Base-by-base conservation (phyloP, 257 asterid species). In the Nicotiana otophora region DNA sequence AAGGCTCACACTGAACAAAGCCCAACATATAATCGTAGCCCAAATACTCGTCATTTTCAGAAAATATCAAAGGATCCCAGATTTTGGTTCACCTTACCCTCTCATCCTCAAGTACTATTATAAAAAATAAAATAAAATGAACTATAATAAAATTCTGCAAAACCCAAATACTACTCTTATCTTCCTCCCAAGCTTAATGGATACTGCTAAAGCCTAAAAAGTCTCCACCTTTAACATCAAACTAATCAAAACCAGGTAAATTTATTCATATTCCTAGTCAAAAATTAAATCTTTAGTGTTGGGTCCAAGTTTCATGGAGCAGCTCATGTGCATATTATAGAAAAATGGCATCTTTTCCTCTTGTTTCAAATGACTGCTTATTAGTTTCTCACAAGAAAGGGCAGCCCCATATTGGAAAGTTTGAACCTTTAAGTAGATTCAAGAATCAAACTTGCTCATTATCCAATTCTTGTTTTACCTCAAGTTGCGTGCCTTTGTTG, bases 311-410 rank as follows among this genome's bases (percentile, higher is more conserved):
- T 77, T 63, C 51, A 67, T 89, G 94, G 94, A 84, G 79, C 42
- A 65, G 77, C 83, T 65, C 20, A 48, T 57, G 82, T 82, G 67
- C 54, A 11, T 1, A 74, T 81, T 48, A 70, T 88, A 83, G 90
- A 83, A 86, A 82, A 55, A 93, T 92, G 97, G 92, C 99, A 26
- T 89, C 93, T 85, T 84, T 95, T 31, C 95, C 97, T 33, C 88
- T 93, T 80, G 90, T 86, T 86, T 91, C 89, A 86, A 92, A 85
- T 80, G 79, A 86, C 64, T 87, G 94, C 42, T 81, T 89, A 39
- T 87, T 86, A 64, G 77, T 79, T 86, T 64, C 90, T 42, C 92
- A 67, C 78, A 87, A 87, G 42, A 93, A 84, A 69, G 78, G 85
- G 87, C 80, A 88, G 58, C 86, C 84, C 84, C 60, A 74, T 88